phyloP scores from a whole-genome alignment of 257 asterid species.

The Solanum bulbocastanum region DNA sequence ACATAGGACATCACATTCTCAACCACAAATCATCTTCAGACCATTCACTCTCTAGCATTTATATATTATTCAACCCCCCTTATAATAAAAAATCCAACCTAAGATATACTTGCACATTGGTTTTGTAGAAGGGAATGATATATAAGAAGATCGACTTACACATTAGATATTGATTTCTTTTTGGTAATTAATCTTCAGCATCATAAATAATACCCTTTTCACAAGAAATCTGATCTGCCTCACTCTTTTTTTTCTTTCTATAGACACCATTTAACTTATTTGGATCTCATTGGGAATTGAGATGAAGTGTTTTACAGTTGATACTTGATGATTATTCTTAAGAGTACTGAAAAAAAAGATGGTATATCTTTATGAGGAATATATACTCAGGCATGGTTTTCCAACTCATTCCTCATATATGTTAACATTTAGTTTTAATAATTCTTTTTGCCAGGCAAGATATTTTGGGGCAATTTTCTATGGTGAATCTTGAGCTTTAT shows the following conservation, averaged over 20 bases:
- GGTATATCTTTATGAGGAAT: not conserved
- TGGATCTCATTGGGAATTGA: not conserved
- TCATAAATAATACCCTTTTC: not conserved
- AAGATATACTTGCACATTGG: not conserved
- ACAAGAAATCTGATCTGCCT: not conserved
- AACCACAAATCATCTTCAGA: not conserved
- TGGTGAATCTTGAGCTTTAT: slow-evolving; percentile 93
- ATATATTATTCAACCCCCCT: not conserved
- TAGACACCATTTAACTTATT: not conserved
- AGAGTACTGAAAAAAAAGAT: not conserved
- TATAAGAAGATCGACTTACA: not conserved
- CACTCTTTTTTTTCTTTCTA: not conserved
- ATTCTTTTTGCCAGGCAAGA: slow-evolving; percentile 57
- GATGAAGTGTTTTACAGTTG: not conserved
- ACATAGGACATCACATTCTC: not conserved
- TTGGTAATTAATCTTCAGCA: not conserved
- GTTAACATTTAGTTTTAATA: not conserved
- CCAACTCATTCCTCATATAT: not conserved
- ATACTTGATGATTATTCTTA: not conserved
- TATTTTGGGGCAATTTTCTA: slow-evolving; percentile 78
- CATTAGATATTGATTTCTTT: not conserved
- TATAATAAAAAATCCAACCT: not conserved
- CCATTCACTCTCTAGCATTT: not conserved
- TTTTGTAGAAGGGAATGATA: not conserved
- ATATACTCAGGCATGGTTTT: not conserved